These are phyloP conservation scores for Mimosa bimucronata DNA, from an alignment of 306 rosid species.

Conservation along the genomic window DNA sequence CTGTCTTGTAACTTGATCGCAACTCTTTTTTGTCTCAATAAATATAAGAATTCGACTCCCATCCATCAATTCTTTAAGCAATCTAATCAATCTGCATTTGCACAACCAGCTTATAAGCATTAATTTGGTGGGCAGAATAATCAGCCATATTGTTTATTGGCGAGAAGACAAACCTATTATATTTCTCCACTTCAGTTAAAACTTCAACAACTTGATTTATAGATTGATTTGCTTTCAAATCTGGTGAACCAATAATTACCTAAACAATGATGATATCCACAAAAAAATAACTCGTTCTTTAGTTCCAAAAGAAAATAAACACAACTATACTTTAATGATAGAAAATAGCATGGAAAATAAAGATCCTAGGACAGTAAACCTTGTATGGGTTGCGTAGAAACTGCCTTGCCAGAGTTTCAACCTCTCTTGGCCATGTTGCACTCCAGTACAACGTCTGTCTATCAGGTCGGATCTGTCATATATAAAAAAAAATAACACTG, in stretches of 20 bases:
- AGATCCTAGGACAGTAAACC: conserved; percentile 54
- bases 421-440: conserved; percentile 99
- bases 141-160: background rate
- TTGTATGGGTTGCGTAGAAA: conserved; percentile 81
- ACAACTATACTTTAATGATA: conserved; percentile 18
- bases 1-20: conserved; percentile 90
- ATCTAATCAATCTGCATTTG: conserved; percentile 70
- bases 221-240: conserved; percentile 91
- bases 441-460: conserved; percentile 98
- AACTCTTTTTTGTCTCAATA: conserved; percentile 91
- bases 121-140: conserved; percentile 32
- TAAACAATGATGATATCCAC: conserved; percentile 36
- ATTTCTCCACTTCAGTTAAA: conserved; percentile 74
- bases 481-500: background rate
- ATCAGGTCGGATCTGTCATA: conserved; percentile 88
- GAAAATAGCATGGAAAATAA: conserved; percentile 24
- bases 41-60: conserved; percentile 86
- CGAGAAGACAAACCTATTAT: conserved; percentile 69
- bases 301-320: background rate
- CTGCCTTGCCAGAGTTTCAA: conserved; percentile 91
- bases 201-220: conserved; percentile 89
- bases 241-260: conserved; percentile 84
- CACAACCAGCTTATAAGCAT: conserved; percentile 31
- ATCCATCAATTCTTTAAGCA: conserved; percentile 75
- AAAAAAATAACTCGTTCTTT: conserved; percentile 21